These are phyloP conservation scores for Pichia kluyveri DNA, from an alignment of 805 yeast genomes.

Conservation along the genomic window DNA sequence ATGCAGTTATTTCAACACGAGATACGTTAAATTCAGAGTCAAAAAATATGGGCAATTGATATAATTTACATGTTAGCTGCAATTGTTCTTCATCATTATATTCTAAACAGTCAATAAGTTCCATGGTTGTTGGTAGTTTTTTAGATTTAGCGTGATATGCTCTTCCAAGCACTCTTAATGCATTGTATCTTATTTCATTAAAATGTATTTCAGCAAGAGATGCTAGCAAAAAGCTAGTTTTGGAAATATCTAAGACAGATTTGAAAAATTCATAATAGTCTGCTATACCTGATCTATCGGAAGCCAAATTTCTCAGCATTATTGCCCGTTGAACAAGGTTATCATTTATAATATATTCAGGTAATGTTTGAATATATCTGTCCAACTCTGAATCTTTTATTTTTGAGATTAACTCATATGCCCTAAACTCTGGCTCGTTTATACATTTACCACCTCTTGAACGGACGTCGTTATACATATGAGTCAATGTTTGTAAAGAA, in stretches of 20 bases:
- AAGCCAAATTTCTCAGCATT: slow-evolving; percentile 54
- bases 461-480: slow-evolving; percentile 76
- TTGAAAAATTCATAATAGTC: slow-evolving; percentile 61
- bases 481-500: slow-evolving; percentile 78
- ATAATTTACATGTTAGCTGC: slow-evolving; percentile 49
- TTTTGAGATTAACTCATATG: slow-evolving; percentile 75
- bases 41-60: slow-evolving; percentile 38
- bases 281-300: slow-evolving; percentile 56
- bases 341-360: slow-evolving; percentile 44
- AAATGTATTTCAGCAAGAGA: slow-evolving; percentile 74
- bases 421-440: slow-evolving; percentile 89
- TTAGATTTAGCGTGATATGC: slow-evolving; percentile 65
- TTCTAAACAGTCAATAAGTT: slow-evolving; percentile 46
- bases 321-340: slow-evolving; percentile 61
- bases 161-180: slow-evolving; percentile 55
- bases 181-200: slow-evolving; percentile 69
- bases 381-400: slow-evolving; percentile 80
- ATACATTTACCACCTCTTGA: slow-evolving; percentile 60
- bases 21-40: slow-evolving; percentile 23
- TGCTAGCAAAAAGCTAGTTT: slow-evolving; percentile 57
- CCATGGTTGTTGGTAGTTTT: slow-evolving; percentile 41
- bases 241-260: slow-evolving; percentile 32
- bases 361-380: slow-evolving; percentile 61
- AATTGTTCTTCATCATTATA: slow-evolving; percentile 56
- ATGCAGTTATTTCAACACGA: slow-evolving; percentile 34